Evolutionary conservation across 371 early-diverging fungal species (phyloP).

Genomic region (Batkoa obscura): DNA sequence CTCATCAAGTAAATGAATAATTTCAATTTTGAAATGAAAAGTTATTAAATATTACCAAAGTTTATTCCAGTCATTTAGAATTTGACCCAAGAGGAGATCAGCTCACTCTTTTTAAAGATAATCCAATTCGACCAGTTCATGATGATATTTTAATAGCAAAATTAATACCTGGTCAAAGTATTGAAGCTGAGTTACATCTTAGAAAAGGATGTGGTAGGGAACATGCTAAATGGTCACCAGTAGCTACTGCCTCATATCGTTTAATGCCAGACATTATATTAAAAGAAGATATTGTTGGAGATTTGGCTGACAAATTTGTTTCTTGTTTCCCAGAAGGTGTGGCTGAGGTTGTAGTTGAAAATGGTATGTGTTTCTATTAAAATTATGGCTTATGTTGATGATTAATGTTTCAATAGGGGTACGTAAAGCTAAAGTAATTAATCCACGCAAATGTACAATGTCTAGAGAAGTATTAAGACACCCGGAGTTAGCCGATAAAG

Average conservation of each 20-base stretch:
- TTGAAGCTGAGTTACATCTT: constrained; percentile 78
- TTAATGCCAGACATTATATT: constrained; percentile 85
- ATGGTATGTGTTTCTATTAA: constrained; percentile 15
- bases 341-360: constrained; percentile 49
- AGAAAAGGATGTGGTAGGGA: constrained; percentile 87
- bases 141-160: constrained; percentile 88
- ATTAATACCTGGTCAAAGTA: constrained; percentile 80
- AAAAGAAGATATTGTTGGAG: constrained; percentile 65
- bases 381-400: not conserved
- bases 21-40: constrained; percentile 6
- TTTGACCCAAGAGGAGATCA: constrained; percentile 89
- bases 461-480: constrained; percentile 92
- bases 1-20: constrained; percentile 13
- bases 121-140: constrained; percentile 54
- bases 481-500: constrained; percentile 78
- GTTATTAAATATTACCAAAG: constrained; percentile 14
- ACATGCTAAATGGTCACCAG: constrained; percentile 98
- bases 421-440: constrained; percentile 62
- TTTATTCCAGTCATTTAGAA: constrained; percentile 58
- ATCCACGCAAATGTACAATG: constrained; percentile 89
- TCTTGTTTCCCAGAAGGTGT: constrained; percentile 87
- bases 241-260: constrained; percentile 92
- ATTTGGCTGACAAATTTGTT: constrained; percentile 72
- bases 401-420: constrained; percentile 10
- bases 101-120: constrained; percentile 36